A percentile compares a stretch with the other conserved stretches of the same genome.
These are phyloP conservation scores for Diaporthe eres DNA, from an alignment of 2,329 filamentous ascomycete species.

Conservation along the genomic window DNA sequence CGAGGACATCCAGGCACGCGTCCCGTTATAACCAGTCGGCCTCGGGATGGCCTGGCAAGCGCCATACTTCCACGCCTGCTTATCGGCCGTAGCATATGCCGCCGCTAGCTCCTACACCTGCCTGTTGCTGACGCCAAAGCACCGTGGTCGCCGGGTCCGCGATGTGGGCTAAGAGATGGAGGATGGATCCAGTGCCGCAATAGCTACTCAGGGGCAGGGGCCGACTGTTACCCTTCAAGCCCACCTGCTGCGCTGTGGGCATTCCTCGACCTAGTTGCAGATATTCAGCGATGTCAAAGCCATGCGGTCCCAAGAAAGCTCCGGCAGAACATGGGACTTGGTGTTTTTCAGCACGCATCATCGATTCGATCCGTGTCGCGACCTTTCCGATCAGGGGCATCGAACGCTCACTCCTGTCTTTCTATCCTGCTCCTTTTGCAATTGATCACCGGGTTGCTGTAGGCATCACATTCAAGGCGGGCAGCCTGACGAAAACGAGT, in stretches of 20 bases:
- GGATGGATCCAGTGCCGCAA: not conserved
- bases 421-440: not conserved
- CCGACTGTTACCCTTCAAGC: not conserved
- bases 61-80: not conserved
- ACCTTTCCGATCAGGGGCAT: not conserved
- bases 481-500: conserved; percentile 6
- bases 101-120: not conserved
- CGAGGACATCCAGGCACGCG: not conserved
- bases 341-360: not conserved
- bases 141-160: not conserved
- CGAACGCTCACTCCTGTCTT: not conserved
- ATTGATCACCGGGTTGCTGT: not conserved
- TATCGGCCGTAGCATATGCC: not conserved
- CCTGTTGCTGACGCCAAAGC: not conserved
- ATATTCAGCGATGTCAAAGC: not conserved
- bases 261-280: not conserved
- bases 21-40: not conserved
- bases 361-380: not conserved
- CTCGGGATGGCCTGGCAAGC: not conserved
- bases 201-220: not conserved
- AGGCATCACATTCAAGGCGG: not conserved
- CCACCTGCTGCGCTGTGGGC: not conserved
- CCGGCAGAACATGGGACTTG: not conserved
- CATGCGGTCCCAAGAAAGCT: not conserved
- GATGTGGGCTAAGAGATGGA: not conserved